Evolutionary conservation across 441 rosid genomes (phyloP).

Genomic region (Cnidoscolus chayamansa): DNA sequence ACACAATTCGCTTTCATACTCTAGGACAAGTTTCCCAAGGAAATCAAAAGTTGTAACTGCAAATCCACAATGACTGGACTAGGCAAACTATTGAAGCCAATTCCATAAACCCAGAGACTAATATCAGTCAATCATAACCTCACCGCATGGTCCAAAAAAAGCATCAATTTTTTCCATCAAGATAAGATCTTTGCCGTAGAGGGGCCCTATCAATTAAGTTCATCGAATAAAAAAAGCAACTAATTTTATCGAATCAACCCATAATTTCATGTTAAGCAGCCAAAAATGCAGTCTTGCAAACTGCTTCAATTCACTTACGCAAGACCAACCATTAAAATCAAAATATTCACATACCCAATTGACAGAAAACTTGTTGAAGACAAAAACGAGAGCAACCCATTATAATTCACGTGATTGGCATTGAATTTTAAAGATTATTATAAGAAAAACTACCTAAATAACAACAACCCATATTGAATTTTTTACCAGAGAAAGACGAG

Average conservation of each 20-base stretch:
- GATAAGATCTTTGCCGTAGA: too few species aligned
- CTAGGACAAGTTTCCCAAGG: too few species aligned
- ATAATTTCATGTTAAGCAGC: not conserved
- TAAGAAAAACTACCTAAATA: not conserved
- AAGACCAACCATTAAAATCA: not conserved
- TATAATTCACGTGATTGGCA: not conserved
- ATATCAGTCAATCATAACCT: not conserved
- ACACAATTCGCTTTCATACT: too few species aligned
- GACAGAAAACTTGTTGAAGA: not conserved
- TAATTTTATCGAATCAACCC: not conserved
- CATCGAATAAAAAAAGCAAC: too few species aligned
- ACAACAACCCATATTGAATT: not conserved
- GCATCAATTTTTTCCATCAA: too few species aligned
- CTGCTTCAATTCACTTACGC: too few species aligned
- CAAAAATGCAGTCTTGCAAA: not conserved
- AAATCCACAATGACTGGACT: not conserved
- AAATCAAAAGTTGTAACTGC: not conserved
- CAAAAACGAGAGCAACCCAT: constrained; percentile 17
- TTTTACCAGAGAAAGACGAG: not conserved
- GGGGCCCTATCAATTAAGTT: not conserved
- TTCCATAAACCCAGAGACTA: too few species aligned
- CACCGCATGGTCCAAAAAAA: not conserved
- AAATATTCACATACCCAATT: not conserved
- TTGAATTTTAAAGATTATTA: constrained; percentile 1
- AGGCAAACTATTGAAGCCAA: not conserved